phyloP scores from a whole-genome alignment of 2,329 filamentous ascomycete species.

The Didymella segeticola region DNA sequence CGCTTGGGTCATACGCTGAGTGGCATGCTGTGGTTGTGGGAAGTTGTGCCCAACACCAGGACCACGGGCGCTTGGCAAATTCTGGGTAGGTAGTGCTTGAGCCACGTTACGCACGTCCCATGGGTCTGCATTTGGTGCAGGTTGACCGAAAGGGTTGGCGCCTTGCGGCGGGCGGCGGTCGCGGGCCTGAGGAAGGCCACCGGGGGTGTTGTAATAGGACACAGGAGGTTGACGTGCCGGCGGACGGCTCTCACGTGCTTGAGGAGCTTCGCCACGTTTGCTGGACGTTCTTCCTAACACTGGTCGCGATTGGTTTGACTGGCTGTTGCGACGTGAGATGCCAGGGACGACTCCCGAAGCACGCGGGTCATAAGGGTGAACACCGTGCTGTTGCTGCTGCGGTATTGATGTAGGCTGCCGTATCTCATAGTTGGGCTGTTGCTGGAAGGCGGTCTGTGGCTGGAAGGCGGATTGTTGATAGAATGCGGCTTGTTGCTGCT shows the following conservation, averaged over 20 bases:
- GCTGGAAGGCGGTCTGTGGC: too few species aligned
- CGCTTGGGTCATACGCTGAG: slow-evolving; percentile 21
- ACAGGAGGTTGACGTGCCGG: not conserved
- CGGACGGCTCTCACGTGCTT: not conserved
- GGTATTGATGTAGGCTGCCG: too few species aligned
- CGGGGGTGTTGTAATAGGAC: not conserved
- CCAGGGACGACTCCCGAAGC: too few species aligned
- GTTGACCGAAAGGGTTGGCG: slow-evolving; percentile 21
- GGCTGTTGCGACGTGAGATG: not conserved
- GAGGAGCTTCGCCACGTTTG: not conserved
- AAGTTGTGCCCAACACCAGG: slow-evolving; percentile 6
- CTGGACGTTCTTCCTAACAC: not conserved
- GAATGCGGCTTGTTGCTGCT: slow-evolving; percentile 12
- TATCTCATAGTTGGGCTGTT: too few species aligned
- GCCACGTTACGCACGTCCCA: slow-evolving; percentile 36
- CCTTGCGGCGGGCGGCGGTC: not conserved
- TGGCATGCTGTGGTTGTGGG: slow-evolving; percentile 26
- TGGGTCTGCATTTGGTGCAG: slow-evolving; percentile 15
- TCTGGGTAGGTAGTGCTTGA: slow-evolving; percentile 29
- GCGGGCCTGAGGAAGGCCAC: not conserved
- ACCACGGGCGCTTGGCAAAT: slow-evolving; percentile 24
- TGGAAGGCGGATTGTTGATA: slow-evolving; percentile 7
- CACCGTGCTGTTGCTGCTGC: slow-evolving; percentile 36
- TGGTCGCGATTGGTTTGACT: not conserved
- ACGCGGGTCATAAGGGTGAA: too few species aligned